Conservation (phyloP, 2,329 filamentous ascomycete species). For the Atkinsonella texensis region DNA sequence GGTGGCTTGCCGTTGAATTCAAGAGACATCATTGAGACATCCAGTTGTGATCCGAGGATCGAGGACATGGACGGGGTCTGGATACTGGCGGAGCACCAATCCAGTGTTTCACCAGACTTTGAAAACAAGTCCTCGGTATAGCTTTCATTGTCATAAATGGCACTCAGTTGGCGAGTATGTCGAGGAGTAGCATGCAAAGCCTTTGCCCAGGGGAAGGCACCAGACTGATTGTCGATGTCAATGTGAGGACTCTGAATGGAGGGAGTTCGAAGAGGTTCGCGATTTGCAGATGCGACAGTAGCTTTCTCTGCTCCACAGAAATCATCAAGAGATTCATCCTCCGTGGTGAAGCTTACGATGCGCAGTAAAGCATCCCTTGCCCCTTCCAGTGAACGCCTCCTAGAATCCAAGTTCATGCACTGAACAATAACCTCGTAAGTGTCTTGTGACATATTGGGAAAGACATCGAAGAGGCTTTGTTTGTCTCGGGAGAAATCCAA, state of each 20-base stretch:
- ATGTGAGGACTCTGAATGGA: conserved; percentile 82
- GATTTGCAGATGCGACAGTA: conserved; percentile 72
- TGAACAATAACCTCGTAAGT: conserved; percentile 88
- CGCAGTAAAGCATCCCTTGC: conserved; percentile 68
- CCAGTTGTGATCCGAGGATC: conserved; percentile 70
- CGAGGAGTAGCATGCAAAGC: conserved; percentile 63
- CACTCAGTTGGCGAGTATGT: conserved; percentile 73
- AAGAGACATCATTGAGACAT: conserved; percentile 67
- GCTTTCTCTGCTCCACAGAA: conserved; percentile 79
- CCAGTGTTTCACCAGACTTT: conserved; percentile 57
- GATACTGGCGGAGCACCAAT: conserved; percentile 68
- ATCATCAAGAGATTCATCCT: conserved; percentile 83
- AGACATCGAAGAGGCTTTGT: conserved; percentile 94
- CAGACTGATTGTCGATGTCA: conserved; percentile 52
- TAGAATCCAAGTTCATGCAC: conserved; percentile 83
- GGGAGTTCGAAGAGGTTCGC: conserved; percentile 88
- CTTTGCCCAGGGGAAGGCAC: conserved; percentile 91
- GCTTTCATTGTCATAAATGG: conserved; percentile 68
- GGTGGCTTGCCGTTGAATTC: conserved; percentile 34
- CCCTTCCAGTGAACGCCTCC: conserved; percentile 69
- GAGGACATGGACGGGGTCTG: conserved; percentile 76
- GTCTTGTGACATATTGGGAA: conserved; percentile 96
- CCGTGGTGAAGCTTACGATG: conserved; percentile 82
- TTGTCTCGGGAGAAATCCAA: conserved; percentile 87
- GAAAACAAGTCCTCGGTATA: conserved; percentile 81